Evolutionary conservation across 192 early-diverging fungal species (phyloP), one percentile per base, ranked within the genome.

Genomic region (Bifiguratus adelaidae): DNA sequence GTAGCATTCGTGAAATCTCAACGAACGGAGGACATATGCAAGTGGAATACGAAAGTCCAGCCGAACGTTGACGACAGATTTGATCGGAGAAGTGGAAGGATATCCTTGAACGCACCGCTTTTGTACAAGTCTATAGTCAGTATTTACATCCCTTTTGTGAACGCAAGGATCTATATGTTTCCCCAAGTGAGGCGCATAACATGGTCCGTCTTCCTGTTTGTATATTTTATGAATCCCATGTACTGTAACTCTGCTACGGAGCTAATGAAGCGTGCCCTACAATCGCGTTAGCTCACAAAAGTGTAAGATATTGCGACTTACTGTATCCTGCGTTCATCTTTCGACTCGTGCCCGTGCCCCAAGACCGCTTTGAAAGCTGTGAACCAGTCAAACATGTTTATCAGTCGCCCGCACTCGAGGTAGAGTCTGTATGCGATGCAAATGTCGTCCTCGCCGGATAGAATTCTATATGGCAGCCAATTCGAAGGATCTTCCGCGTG

Each of bases 341-440:
- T 32, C 44, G 7, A 37, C 43, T 18, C 47, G 29, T 15, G 52
- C 34, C 36, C 83, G 19, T 71, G 68, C 51, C 84, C 78, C 40
- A 93, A 55, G 19, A 92, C 72, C n/a, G 75, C 73, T 9, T 77
- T 66, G 67, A 98, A 98, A 7, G 86, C 83, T 30, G 76, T 66
- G 51, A 81, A 92, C 86, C 86, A 89, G 60, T 98, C 95, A 54
- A 82, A 87, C 32, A 96, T 58, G 55, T 98, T 96, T 61, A 98
- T 94, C 71, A 97, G 64, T 47, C 84, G 75, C 2, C 92, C 91
- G 58, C 87, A 96, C 48, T 96, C 92, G 4, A 85, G 67, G 63
- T 95, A 89, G 9, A 97, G 71, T 35, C 82, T 79, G 56, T 99
- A 99, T 5, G 86, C 61, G 29, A 97, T 87, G 64, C 81, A 84